Evolutionary conservation across 1,284 basidiomycete species (phyloP).

Genomic region (Lignosus rhinocerotis): DNA sequence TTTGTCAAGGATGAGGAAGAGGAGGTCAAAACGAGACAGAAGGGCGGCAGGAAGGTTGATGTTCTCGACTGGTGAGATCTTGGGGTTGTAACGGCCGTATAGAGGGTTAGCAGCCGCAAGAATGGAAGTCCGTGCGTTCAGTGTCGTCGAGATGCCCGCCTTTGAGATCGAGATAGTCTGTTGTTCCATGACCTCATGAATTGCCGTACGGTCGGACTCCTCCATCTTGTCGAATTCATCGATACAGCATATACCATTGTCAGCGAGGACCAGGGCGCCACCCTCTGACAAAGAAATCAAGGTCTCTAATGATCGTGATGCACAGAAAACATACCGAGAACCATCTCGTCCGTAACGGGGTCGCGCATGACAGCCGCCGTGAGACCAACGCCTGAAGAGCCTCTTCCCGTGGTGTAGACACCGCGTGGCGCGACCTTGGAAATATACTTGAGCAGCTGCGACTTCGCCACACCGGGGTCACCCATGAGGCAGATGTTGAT

Average conservation of each 20-base stretch:
- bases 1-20: constrained; percentile 97
- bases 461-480: constrained; percentile 99
- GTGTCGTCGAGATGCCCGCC: constrained; percentile 97
- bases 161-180: constrained; percentile 99
- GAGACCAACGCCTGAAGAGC: constrained; percentile 96
- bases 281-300: constrained; percentile 67
- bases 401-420: constrained; percentile 97
- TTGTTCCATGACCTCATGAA: constrained; percentile 99
- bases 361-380: constrained; percentile 99
- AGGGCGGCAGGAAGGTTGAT: constrained; percentile 98
- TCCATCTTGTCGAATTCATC: constrained; percentile 99
- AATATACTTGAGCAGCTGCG: constrained; percentile 97
- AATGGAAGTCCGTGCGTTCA: constrained; percentile 98
- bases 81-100: constrained; percentile 97
- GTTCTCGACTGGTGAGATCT: constrained; percentile 97
- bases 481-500: constrained; percentile 99
- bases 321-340: constrained; percentile 69
- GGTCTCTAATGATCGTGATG: not conserved
- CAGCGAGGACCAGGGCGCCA: constrained; percentile 95
- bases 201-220: constrained; percentile 94
- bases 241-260: constrained; percentile 99
- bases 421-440: constrained; percentile 97
- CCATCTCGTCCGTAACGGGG: constrained; percentile 99
- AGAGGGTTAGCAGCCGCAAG: constrained; percentile 98
- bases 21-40: constrained; percentile 92